phyloP scores from a whole-genome alignment of 306 rosid species.

The Arachis stenosperma region DNA sequence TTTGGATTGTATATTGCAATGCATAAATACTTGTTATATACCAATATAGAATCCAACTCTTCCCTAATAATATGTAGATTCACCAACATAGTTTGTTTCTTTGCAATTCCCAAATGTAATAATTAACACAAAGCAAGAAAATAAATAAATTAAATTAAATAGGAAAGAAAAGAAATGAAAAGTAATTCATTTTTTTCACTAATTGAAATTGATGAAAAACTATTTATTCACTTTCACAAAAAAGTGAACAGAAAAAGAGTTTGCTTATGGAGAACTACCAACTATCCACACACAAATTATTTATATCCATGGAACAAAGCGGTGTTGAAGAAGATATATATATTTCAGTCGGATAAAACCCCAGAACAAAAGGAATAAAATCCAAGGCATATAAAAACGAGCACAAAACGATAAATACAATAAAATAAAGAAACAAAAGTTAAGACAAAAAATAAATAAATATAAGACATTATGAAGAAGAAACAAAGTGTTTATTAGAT shows the following conservation, averaged over 20 bases:
- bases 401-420: conserved; percentile 23
- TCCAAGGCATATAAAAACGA: conserved; percentile 31
- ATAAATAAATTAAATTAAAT: too few relatives aligned
- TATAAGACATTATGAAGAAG: conserved; percentile 2
- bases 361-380: conserved; percentile 42
- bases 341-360: background rate
- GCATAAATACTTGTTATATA: background rate
- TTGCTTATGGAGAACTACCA: too few relatives aligned
- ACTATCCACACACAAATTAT: too few relatives aligned
- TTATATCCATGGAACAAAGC: background rate
- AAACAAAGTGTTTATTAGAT: conserved; percentile 24
- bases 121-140: background rate
- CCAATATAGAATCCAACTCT: background rate
- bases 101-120: background rate
- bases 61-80: background rate
- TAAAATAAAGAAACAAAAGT: too few relatives aligned
- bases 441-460: background rate
- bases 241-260: too few relatives aligned
- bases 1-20: conserved; percentile 34
- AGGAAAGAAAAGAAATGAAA: background rate
- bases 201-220: too few relatives aligned
- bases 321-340: too few relatives aligned
- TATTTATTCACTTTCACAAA: too few relatives aligned
- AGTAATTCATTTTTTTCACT: background rate
- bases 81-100: conserved; percentile 17